Evolutionary conservation across 1,284 basidiomycete species (phyloP).

Genomic region (Hymenochaete sp.): DNA sequence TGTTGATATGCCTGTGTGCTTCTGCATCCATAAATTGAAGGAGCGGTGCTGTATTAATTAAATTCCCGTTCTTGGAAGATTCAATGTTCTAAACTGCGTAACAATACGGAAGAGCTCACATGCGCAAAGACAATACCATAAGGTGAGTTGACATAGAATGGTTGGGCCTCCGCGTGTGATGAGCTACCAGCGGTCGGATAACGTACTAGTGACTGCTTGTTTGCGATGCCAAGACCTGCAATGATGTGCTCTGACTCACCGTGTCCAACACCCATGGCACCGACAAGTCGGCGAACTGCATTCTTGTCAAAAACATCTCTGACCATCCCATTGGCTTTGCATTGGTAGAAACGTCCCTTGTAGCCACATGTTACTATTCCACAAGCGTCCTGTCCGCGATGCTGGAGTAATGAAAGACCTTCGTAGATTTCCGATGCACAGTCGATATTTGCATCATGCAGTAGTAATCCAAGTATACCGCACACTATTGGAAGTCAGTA

Average conservation of each 20-base stretch:
- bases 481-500: conserved; percentile 54
- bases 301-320: conserved; percentile 91
- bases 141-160: conserved; percentile 99
- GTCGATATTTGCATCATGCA: conserved; percentile 69
- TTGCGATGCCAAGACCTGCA: conserved; percentile 9
- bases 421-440: conserved; percentile 85
- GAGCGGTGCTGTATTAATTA: conserved; percentile 87
- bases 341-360: conserved; percentile 94
- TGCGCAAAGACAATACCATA: conserved; percentile 98
- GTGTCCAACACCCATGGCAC: conserved; percentile 97
- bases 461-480: conserved; percentile 79
- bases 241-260: too few species aligned
- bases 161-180: conserved; percentile 96
- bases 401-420: conserved; percentile 85
- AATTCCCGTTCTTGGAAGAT: conserved; percentile 84
- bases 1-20: conserved; percentile 98
- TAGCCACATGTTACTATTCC: conserved; percentile 96
- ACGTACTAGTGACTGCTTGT: conserved; percentile 50
- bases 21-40: conserved; percentile 92
- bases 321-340: conserved; percentile 99
- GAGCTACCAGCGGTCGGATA: conserved; percentile 98
- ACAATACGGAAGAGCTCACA: conserved; percentile 49
- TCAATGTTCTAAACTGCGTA: conserved; percentile 6
- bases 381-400: conserved; percentile 96
- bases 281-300: conserved; percentile 71